A percentile compares a stretch with the other conserved stretches of the same genome.
Evolutionary conservation across 2,329 filamentous ascomycete genomes (phyloP).

Genomic region (Xylariaceae sp.): DNA sequence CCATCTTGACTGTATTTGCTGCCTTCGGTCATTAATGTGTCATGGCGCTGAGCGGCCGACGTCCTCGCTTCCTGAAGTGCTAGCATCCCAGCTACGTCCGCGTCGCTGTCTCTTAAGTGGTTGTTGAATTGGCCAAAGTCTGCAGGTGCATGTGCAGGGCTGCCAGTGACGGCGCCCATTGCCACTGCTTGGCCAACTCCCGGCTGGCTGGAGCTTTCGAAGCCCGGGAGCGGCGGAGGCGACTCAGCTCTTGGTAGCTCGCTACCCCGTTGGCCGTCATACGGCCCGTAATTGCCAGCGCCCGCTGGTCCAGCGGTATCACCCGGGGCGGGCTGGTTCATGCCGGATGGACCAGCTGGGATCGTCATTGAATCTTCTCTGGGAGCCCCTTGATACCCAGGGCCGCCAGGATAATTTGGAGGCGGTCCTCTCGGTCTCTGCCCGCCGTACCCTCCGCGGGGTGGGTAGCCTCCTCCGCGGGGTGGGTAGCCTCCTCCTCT

Average conservation of each 20-base stretch:
- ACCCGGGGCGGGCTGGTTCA: conserved; percentile 30
- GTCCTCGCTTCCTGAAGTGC: conserved; percentile 53
- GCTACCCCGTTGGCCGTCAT: conserved; percentile 33
- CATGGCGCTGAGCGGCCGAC: conserved; percentile 30
- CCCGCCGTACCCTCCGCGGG: conserved; percentile 25
- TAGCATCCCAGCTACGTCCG: conserved; percentile 67
- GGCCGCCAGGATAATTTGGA: conserved; percentile 36
- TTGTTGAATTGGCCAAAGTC: conserved; percentile 38
- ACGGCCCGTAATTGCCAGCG: conserved; percentile 32
- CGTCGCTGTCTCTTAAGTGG: conserved; percentile 55
- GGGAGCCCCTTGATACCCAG: conserved; percentile 21
- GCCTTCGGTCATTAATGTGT: conserved; percentile 53
- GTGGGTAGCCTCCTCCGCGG: conserved; percentile 26
- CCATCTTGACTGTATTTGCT: conserved; percentile 68
- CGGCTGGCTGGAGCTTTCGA: conserved; percentile 26
- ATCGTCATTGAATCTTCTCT: conserved; percentile 31
- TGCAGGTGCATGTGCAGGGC: conserved; percentile 34
- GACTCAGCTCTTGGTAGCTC: conserved; percentile 55
- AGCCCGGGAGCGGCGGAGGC: conserved; percentile 51
- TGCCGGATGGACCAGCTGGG: conserved; percentile 28
- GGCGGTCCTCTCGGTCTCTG: conserved; percentile 35
- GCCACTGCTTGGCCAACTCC: conserved; percentile 62
- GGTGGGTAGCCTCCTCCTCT: conserved; percentile 27
- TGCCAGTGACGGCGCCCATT: conserved; percentile 66
- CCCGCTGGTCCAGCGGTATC: conserved; percentile 24